Evolutionary conservation across 306 rosid species (phyloP).

Genomic region (Styphnolobium japonicum): DNA sequence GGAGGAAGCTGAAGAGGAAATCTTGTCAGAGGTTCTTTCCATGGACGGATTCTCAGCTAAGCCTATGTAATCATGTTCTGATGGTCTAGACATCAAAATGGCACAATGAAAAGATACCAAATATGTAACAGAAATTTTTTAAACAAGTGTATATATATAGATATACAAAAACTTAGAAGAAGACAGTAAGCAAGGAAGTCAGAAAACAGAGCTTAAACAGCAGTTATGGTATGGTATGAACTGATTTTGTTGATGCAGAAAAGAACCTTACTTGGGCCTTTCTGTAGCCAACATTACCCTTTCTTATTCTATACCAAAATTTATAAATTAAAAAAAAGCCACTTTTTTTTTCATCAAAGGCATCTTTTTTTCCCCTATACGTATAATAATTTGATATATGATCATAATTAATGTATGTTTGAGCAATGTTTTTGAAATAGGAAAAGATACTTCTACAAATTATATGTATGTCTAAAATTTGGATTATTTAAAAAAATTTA

Average conservation of each 20-base stretch:
- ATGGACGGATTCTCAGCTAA: slow-evolving; percentile 56
- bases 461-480: too few species aligned
- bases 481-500: too few species aligned
- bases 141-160: neutral
- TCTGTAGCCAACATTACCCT: slow-evolving; percentile 25
- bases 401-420: neutral
- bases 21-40: slow-evolving; percentile 60
- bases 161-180: neutral
- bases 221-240: slow-evolving; percentile 7
- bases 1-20: slow-evolving; percentile 47
- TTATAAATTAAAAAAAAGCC: neutral
- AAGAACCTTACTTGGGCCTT: slow-evolving; percentile 56
- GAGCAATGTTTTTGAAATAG: neutral
- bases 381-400: neutral
- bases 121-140: slow-evolving; percentile 2
- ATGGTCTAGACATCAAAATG: slow-evolving; percentile 62
- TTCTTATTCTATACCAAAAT: neutral
- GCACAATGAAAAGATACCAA: neutral
- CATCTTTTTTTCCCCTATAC: neutral
- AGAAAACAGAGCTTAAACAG: slow-evolving; percentile 19
- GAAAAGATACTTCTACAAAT: too few species aligned
- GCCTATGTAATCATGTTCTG: slow-evolving; percentile 82
- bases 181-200: neutral
- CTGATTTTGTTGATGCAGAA: slow-evolving; percentile 51
- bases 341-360: neutral